Conservation (phyloP, 78 protist genomes). For the Dictyostelium intermedium region DNA sequence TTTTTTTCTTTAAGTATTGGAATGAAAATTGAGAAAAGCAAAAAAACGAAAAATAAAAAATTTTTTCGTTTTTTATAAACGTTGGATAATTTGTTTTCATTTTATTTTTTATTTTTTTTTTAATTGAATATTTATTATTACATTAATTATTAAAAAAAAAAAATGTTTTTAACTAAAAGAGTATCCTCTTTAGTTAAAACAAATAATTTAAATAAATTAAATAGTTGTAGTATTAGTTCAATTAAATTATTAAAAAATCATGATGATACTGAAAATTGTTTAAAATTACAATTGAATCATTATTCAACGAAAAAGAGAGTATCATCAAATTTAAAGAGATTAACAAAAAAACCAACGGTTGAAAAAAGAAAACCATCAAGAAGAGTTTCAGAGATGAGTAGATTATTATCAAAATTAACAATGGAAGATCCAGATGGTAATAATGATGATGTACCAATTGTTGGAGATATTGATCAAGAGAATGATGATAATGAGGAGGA, state of each 20-base stretch:
- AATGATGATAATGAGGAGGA: not conserved
- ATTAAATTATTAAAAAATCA: not conserved
- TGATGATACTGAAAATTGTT: not conserved
- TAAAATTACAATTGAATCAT: not conserved
- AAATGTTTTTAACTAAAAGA: slow-evolving; percentile 9
- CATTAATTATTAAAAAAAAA: not conserved
- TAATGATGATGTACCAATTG: not conserved
- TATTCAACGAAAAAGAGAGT: not conserved
- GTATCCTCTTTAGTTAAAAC: not conserved
- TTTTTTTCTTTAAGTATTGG: too few species aligned
- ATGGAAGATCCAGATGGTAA: not conserved
- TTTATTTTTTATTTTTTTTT: not conserved
- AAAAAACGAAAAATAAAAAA: too few species aligned
- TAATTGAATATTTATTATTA: not conserved
- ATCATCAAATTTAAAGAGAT: not conserved
- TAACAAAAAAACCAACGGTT: not conserved
- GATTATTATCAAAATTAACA: slow-evolving; percentile 1
- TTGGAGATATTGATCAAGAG: not conserved
- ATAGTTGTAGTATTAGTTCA: not conserved
- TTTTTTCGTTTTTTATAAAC: too few species aligned
- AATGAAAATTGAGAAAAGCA: too few species aligned
- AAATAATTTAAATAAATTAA: not conserved
- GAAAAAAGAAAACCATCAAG: not conserved
- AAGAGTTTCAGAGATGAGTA: not conserved
- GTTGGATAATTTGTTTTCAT: too few species aligned